Percentiles rank a stretch among this genome's conserved stretches.
phyloP scores from a whole-genome alignment of 2,329 filamentous ascomycete genomes.

The Penicillium sp. region DNA sequence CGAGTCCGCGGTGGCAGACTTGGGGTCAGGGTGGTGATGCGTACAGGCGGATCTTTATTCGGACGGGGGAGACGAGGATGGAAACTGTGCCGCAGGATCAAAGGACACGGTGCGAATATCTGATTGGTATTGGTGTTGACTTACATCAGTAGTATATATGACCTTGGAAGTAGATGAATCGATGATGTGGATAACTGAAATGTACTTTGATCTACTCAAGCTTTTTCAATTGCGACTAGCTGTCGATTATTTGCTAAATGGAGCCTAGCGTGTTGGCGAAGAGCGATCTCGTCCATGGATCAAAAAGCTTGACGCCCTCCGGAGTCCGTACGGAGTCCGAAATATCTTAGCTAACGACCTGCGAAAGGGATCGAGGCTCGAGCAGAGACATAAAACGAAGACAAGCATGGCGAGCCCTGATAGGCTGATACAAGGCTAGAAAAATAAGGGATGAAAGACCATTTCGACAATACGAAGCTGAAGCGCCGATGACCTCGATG shows the following conservation, averaged over 20 bases:
- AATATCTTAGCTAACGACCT: no score
- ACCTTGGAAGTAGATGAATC: neutral
- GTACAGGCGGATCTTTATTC: constrained; percentile 42
- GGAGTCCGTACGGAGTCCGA: no score
- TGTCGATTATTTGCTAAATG: neutral
- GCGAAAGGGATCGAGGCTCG: no score
- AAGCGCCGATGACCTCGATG: neutral
- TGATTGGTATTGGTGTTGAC: constrained; percentile 47
- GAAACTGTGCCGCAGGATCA: constrained; percentile 43
- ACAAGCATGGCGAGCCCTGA: no score
- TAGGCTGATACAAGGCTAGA: no score
- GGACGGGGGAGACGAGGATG: constrained; percentile 47
- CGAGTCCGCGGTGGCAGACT: constrained; percentile 52
- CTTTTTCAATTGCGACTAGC: neutral
- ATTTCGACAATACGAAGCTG: neutral
- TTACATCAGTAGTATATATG: constrained; percentile 45
- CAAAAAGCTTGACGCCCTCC: no score
- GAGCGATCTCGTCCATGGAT: no score
- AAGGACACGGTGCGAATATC: constrained; percentile 48
- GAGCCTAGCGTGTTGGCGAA: neutral
- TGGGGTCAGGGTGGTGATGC: constrained; percentile 35
- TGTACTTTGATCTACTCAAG: neutral
- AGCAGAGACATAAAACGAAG: no score
- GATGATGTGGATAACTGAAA: neutral
- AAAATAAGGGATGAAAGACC: no score